Evolutionary conservation across 352 stramenopile genomes (phyloP).

Genomic region (Phytopythium montanum): DNA sequence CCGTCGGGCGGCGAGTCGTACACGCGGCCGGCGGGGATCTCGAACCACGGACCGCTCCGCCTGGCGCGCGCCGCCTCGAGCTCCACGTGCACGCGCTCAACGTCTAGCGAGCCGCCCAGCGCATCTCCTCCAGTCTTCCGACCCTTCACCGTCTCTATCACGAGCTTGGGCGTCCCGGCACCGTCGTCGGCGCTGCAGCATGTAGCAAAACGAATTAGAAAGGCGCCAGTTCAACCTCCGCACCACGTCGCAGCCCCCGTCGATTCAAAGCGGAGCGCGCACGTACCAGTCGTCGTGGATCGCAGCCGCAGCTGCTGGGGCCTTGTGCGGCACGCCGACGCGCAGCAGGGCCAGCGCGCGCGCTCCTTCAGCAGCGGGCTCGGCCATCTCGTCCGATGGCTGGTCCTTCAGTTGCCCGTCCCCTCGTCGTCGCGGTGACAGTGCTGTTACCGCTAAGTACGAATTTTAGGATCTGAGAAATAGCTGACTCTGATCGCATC

Average conservation of each 20-base stretch:
- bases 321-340: neutral
- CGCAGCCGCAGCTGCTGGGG: neutral
- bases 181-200: neutral
- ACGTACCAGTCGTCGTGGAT: neutral
- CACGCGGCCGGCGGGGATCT: conserved; percentile 47
- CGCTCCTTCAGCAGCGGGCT: neutral
- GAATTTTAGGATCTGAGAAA: too few relatives aligned
- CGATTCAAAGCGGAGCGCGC: neutral
- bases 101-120: conserved; percentile 14
- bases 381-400: conserved; percentile 1
- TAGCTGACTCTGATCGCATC: too few relatives aligned
- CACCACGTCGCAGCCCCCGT: neutral
- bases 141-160: neutral
- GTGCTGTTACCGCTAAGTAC: too few relatives aligned
- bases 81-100: conserved; percentile 35
- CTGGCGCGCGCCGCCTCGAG: conserved; percentile 34
- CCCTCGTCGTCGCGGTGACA: too few relatives aligned
- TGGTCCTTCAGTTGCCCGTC: neutral
- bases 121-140: neutral
- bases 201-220: neutral
- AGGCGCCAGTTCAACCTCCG: neutral
- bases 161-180: neutral
- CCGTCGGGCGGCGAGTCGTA: conserved; percentile 46
- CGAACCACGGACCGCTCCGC: conserved; percentile 16
- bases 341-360: neutral